Conservation (phyloP, 139 green algal species). For the Coelastrella sp. region DNA sequence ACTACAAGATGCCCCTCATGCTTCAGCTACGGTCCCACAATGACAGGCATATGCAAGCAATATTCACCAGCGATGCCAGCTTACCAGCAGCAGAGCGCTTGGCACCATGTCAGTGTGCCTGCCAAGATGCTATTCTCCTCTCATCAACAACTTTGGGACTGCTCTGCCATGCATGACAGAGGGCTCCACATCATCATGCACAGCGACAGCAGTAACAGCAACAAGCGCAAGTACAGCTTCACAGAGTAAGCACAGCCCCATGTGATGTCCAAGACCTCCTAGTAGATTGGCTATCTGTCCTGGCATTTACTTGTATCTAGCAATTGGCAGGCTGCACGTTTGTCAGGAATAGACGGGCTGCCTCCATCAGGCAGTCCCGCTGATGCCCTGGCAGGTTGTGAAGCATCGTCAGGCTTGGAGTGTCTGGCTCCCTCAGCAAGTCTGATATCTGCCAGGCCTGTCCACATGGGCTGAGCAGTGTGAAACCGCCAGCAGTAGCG, state of each 20-base stretch:
- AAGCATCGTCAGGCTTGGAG: slow-evolving; percentile 22
- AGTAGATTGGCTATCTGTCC: too few species aligned
- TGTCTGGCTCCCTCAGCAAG: slow-evolving; percentile 38
- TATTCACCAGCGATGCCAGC: too few species aligned
- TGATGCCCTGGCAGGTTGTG: slow-evolving; percentile 17
- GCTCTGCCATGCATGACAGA: not conserved
- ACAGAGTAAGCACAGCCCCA: not conserved
- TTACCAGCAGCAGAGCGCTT: too few species aligned
- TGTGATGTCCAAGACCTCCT: too few species aligned
- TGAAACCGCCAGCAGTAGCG: not conserved
- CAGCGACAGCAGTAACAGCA: not conserved
- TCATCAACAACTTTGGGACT: too few species aligned
- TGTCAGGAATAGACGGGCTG: slow-evolving; percentile 23
- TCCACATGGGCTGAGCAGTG: not conserved
- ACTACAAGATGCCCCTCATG: too few species aligned
- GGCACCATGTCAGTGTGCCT: too few species aligned
- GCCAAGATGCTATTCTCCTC: too few species aligned
- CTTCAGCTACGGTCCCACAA: too few species aligned
- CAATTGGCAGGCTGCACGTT: not conserved
- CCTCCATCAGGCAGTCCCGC: slow-evolving; percentile 38
- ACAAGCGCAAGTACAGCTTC: not conserved
- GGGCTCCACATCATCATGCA: not conserved
- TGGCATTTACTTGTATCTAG: not conserved
- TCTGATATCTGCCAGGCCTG: slow-evolving; percentile 26
- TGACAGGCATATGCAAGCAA: too few species aligned